Evolutionary conservation across 2,329 filamentous ascomycete species (phyloP).

Genomic region (Pseudogymnoascus sp.): DNA sequence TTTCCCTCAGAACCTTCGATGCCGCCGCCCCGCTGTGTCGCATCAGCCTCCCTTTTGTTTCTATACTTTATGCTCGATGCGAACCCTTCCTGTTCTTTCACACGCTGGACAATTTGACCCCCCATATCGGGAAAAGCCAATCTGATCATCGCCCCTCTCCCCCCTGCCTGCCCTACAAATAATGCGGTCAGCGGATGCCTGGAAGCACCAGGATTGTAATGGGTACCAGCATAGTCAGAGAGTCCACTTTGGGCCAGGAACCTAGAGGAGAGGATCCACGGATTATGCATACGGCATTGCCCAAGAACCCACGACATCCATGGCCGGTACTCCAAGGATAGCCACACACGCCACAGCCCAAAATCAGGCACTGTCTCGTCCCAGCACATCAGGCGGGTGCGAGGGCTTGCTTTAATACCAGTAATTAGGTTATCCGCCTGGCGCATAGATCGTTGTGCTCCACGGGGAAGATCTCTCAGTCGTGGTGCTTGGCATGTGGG

Average conservation of each 20-base stretch:
- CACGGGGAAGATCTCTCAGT: background rate
- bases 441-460: constrained; percentile 7
- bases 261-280: background rate
- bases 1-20: background rate
- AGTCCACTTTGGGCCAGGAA: constrained; percentile 6
- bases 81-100: constrained; percentile 5
- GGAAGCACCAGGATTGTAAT: background rate
- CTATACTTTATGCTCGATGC: background rate
- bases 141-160: constrained; percentile 6
- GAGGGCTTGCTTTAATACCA: constrained; percentile 5
- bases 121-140: constrained; percentile 9
- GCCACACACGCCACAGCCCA: constrained; percentile 2
- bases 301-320: constrained; percentile 3
- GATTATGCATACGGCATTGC: constrained; percentile 8
- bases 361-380: background rate
- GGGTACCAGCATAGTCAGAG: background rate
- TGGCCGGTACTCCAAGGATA: constrained; percentile 2
- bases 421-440: constrained; percentile 8
- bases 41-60: constrained; percentile 8
- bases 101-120: background rate
- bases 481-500: constrained; percentile 1
- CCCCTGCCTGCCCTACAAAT: constrained; percentile 4
- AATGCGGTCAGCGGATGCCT: constrained; percentile 3
- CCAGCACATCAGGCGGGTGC: background rate
- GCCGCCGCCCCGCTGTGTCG: background rate